A percentile compares a stretch with the other conserved stretches of the same genome.
Conservation (phyloP, 1,284 basidiomycete genomes). For the Apiotrichum siamense region DNA sequence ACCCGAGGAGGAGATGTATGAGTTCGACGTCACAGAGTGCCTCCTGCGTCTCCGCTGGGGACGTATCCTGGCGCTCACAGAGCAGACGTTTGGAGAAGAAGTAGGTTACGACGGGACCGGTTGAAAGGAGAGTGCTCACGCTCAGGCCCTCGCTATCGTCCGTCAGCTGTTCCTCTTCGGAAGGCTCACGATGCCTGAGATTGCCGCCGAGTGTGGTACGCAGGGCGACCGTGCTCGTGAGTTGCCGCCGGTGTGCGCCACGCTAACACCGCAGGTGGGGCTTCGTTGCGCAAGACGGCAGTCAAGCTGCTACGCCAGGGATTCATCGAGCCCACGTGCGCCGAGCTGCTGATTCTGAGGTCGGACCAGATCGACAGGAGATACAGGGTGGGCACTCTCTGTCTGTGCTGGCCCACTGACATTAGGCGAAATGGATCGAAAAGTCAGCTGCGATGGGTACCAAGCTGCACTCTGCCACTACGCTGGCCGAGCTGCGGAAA, state of each 20-base stretch:
- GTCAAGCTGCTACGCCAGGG: slow-evolving; percentile 21
- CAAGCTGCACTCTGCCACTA: slow-evolving; percentile 44
- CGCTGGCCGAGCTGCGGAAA: slow-evolving; percentile 37
- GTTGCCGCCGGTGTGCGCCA: not conserved
- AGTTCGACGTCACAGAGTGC: slow-evolving; percentile 70
- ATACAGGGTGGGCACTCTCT: slow-evolving; percentile 21
- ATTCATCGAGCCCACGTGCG: slow-evolving; percentile 28
- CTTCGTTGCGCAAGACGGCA: slow-evolving; percentile 1
- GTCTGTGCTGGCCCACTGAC: not conserved
- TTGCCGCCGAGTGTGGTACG: slow-evolving; percentile 19
- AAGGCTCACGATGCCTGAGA: slow-evolving; percentile 62
- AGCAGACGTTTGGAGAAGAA: slow-evolving; percentile 60
- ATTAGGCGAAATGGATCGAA: slow-evolving; percentile 22
- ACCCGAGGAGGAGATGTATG: slow-evolving; percentile 60
- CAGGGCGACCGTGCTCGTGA: slow-evolving; percentile 2
- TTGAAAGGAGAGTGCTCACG: slow-evolving; percentile 4
- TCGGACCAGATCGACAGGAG: slow-evolving; percentile 29
- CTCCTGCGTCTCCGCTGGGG: slow-evolving; percentile 71
- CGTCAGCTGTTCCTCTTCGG: slow-evolving; percentile 74
- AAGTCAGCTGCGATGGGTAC: slow-evolving; percentile 22
- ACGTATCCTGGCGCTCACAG: slow-evolving; percentile 66
- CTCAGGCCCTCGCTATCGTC: slow-evolving; percentile 66
- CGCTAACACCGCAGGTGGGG: not conserved
- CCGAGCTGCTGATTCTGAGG: slow-evolving; percentile 27
- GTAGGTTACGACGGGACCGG: slow-evolving; percentile 50